Evolutionary conservation across 306 rosid genomes (phyloP).

Genomic region (Quercus mongolica): DNA sequence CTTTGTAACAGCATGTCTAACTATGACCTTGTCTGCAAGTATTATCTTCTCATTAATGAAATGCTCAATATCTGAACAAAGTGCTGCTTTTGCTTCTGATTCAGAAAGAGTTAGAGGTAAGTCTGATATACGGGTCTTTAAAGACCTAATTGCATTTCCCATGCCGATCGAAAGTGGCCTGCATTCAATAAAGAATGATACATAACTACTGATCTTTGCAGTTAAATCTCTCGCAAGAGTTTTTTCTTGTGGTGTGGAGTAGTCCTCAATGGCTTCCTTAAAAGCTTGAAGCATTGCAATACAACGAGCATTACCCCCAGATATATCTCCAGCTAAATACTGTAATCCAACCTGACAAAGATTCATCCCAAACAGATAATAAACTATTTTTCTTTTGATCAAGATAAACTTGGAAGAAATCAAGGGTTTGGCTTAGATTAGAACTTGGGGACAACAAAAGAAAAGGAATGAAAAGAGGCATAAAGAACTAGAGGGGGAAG

Average conservation of each 20-base stretch:
- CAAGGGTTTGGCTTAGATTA: neutral
- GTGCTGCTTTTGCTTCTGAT: constrained; percentile 66
- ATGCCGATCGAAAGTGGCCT: constrained; percentile 85
- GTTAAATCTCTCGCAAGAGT: constrained; percentile 69
- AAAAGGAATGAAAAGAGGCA: too few relatives aligned
- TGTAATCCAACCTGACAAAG: constrained; percentile 72
- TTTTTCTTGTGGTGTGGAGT: constrained; percentile 69
- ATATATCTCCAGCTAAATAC: constrained; percentile 66
- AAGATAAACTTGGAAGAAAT: neutral
- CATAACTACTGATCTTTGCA: constrained; percentile 67
- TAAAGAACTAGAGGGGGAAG: too few relatives aligned
- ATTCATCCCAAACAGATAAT: constrained; percentile 7
- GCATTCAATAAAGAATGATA: constrained; percentile 76
- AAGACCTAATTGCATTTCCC: constrained; percentile 83
- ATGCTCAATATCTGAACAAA: constrained; percentile 64
- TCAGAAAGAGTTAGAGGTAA: constrained; percentile 54
- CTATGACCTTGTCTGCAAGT: constrained; percentile 83
- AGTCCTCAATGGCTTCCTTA: constrained; percentile 72
- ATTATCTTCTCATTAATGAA: constrained; percentile 76
- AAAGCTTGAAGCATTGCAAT: constrained; percentile 80
- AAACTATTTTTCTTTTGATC: neutral
- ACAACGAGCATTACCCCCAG: constrained; percentile 86
- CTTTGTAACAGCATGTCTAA: constrained; percentile 64
- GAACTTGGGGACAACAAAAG: neutral
- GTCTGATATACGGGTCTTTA: constrained; percentile 60